phyloP scores from a whole-genome alignment of 768 basidiomycete genomes.

The Boletus bicolor region DNA sequence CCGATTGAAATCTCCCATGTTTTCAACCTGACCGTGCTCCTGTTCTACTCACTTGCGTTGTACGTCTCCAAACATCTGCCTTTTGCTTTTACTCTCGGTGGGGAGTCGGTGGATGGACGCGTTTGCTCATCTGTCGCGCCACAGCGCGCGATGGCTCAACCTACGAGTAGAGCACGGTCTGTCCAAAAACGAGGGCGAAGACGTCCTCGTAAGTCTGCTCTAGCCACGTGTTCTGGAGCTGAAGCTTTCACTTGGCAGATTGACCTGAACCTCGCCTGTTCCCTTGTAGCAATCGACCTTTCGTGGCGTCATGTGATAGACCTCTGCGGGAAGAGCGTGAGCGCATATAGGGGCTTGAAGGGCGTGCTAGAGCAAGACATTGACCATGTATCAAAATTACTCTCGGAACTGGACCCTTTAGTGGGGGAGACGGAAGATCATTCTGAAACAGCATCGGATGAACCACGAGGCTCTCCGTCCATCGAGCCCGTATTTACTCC shows the following conservation, averaged over 20 bases:
- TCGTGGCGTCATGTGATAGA: conserved; percentile 30
- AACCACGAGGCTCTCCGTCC: background rate
- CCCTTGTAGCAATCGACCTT: conserved; percentile 8
- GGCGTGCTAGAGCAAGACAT: conserved; percentile 35
- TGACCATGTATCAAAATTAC: conserved; percentile 39
- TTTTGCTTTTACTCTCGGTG: too few relatives aligned
- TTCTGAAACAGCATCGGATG: background rate
- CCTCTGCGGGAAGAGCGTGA: conserved; percentile 30
- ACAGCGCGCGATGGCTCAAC: conserved; percentile 8
- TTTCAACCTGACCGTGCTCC: background rate
- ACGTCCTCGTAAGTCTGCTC: conserved; percentile 13
- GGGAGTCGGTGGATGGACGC: background rate
- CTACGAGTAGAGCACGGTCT: background rate
- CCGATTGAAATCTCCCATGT: background rate
- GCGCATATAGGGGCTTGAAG: conserved; percentile 28
- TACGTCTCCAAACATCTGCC: too few relatives aligned
- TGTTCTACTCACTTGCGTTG: too few relatives aligned
- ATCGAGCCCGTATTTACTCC: background rate
- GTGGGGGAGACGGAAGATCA: conserved; percentile 8
- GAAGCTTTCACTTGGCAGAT: background rate
- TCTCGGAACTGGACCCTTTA: conserved; percentile 39
- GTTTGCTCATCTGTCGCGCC: conserved; percentile 7
- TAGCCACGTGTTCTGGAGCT: background rate
- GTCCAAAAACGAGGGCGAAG: background rate
- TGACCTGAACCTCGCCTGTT: conserved; percentile 9